Percentiles rank a stretch among this genome's conserved stretches.
phyloP scores from a whole-genome alignment of 495 filamentous ascomycete genomes.

The Talaromyces trachyspermus region DNA sequence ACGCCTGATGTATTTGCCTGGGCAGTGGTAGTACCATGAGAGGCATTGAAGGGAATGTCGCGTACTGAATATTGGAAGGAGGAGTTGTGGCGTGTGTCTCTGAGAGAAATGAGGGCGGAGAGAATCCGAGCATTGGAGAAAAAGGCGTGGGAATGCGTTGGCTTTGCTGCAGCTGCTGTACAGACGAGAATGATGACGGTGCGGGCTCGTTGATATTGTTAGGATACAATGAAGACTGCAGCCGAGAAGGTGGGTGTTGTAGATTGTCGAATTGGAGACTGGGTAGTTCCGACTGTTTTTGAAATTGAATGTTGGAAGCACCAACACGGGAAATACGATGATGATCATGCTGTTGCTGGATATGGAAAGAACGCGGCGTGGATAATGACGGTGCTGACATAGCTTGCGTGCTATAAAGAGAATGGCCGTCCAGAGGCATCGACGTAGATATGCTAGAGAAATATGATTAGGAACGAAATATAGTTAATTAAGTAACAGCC shows the following conservation, averaged over 20 bases:
- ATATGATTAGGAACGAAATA: neutral
- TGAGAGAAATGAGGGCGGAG: slow-evolving; percentile 25
- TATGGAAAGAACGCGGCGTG: neutral
- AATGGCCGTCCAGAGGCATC: slow-evolving; percentile 1
- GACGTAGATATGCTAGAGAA: neutral
- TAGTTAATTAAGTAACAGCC: neutral
- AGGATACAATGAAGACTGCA: neutral
- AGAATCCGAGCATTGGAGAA: slow-evolving; percentile 24
- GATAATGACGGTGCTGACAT: neutral
- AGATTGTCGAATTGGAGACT: neutral
- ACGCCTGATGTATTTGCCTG: slow-evolving; percentile 4
- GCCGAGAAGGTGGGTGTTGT: neutral
- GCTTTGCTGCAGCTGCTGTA: neutral
- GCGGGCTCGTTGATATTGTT: neutral
- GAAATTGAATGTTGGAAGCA: neutral
- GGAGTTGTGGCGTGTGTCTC: slow-evolving; percentile 25
- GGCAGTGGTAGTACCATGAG: slow-evolving; percentile 1
- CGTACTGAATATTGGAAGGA: slow-evolving; percentile 33
- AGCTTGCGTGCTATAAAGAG: slow-evolving; percentile 6
- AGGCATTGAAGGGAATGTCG: slow-evolving; percentile 36
- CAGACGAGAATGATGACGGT: neutral
- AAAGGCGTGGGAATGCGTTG: slow-evolving; percentile 13
- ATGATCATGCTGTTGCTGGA: neutral
- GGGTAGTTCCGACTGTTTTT: neutral
- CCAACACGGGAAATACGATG: neutral